Conservation (phyloP, 768 basidiomycete species). For the Imleria badia region DNA sequence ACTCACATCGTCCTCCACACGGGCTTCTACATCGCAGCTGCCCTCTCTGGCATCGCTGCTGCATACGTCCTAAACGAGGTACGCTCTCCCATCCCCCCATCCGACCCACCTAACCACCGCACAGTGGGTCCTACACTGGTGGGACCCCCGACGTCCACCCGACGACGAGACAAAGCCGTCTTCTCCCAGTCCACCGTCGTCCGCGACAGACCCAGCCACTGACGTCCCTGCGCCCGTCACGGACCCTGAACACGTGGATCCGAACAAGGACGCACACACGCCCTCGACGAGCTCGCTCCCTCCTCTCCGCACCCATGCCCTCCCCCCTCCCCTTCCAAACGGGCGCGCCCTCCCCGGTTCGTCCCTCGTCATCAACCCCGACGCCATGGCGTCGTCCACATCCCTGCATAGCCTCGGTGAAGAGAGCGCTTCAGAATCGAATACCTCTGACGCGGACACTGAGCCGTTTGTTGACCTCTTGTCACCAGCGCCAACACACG, state of each 20-base stretch:
- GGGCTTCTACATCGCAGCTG: slow-evolving; percentile 2
- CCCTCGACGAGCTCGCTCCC: not conserved
- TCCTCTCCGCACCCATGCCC: slow-evolving; percentile 5
- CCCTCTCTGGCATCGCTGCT: slow-evolving; percentile 20
- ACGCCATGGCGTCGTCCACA: not conserved
- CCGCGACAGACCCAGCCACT: too few relatives aligned
- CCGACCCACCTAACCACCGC: not conserved
- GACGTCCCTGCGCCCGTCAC: not conserved
- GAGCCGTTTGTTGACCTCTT: slow-evolving; percentile 20
- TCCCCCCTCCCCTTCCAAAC: slow-evolving; percentile 8
- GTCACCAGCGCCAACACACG: slow-evolving; percentile 16
- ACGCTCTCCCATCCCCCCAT: not conserved
- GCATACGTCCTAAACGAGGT: slow-evolving; percentile 24
- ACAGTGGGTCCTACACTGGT: slow-evolving; percentile 14
- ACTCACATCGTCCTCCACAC: slow-evolving; percentile 11
- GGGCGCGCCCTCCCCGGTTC: not conserved
- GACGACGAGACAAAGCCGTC: not conserved
- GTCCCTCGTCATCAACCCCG: not conserved
- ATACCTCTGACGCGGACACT: slow-evolving; percentile 1
- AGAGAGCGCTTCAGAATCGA: not conserved
- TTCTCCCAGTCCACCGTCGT: too few relatives aligned
- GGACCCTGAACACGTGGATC: not conserved
- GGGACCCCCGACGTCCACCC: not conserved
- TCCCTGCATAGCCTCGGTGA: not conserved
- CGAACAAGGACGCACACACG: not conserved